phyloP scores from a whole-genome alignment of 371 early-diverging fungal species.

The Enterocytospora artemiae region DNA sequence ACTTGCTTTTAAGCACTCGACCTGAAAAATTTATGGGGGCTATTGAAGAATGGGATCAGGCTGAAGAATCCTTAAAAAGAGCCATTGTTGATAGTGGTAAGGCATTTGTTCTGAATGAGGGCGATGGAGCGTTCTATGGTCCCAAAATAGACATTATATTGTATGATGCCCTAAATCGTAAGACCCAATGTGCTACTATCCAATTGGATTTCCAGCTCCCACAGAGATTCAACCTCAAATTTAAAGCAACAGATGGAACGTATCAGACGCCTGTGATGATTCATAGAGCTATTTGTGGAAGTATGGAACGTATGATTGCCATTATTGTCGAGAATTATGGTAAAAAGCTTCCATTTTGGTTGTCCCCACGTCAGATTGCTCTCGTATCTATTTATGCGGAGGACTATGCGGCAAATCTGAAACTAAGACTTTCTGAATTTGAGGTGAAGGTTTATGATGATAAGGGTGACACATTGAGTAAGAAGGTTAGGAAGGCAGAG shows the following conservation, averaged over 20 bases:
- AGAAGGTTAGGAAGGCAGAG: conserved; percentile 83
- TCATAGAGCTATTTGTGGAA: conserved; percentile 93
- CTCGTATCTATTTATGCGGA: conserved; percentile 61
- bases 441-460: conserved; percentile 61
- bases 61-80: conserved; percentile 68
- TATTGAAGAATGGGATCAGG: conserved; percentile 75
- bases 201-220: conserved; percentile 95
- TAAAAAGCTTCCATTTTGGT: conserved; percentile 91
- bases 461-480: conserved; percentile 73
- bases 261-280: conserved; percentile 85
- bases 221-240: conserved; percentile 74
- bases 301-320: conserved; percentile 90
- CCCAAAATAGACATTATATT: conserved; percentile 98
- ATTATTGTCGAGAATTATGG: conserved; percentile 86
- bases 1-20: conserved; percentile 78
- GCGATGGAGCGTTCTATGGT: conserved; percentile 99
- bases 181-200: conserved; percentile 92
- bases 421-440: conserved; percentile 56
- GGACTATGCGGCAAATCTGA: conserved; percentile 48
- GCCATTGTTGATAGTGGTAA: conserved; percentile 69
- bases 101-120: conserved; percentile 77
- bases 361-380: conserved; percentile 81
- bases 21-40: conserved; percentile 88
- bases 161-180: conserved; percentile 77
- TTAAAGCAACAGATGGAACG: conserved; percentile 62